Conservation (phyloP, 108 stramenopile genomes). For the Cyclotella atomus region DNA sequence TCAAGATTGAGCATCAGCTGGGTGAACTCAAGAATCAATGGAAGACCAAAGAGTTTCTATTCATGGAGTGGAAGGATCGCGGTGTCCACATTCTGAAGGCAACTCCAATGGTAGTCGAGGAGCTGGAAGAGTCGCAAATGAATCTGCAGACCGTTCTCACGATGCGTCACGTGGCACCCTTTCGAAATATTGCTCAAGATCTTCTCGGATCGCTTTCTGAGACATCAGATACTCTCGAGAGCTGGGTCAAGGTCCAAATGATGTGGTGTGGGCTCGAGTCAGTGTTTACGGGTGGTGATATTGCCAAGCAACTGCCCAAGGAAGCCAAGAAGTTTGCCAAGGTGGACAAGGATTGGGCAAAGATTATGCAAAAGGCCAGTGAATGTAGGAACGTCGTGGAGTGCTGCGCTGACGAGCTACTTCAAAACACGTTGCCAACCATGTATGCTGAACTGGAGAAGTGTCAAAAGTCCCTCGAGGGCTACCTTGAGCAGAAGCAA, state of each 20-base stretch:
- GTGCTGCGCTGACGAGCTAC: constrained; percentile 79
- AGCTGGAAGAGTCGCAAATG: constrained; percentile 92
- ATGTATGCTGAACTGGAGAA: constrained; percentile 93
- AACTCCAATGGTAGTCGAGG: constrained; percentile 83
- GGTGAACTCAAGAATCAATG: constrained; percentile 80
- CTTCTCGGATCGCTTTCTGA: constrained; percentile 78
- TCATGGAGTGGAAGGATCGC: constrained; percentile 85
- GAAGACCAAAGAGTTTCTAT: constrained; percentile 69
- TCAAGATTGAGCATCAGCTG: constrained; percentile 81
- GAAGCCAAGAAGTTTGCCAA: constrained; percentile 93
- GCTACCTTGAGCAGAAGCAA: constrained; percentile 92
- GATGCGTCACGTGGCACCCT: constrained; percentile 85
- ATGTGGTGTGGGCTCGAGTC: constrained; percentile 93
- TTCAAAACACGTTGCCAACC: constrained; percentile 69
- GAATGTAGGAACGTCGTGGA: constrained; percentile 81
- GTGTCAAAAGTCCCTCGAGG: constrained; percentile 91
- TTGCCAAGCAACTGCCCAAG: constrained; percentile 91
- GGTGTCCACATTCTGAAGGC: constrained; percentile 80
- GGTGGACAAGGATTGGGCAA: constrained; percentile 92
- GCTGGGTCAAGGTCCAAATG: constrained; percentile 92
- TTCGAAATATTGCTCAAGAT: constrained; percentile 81
- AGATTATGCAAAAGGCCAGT: constrained; percentile 82
- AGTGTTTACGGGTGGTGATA: constrained; percentile 93
- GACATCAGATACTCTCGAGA: constrained; percentile 89
- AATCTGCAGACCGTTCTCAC: constrained; percentile 90